phyloP scores from a whole-genome alignment of 1,139 yeast genomes.

The Martiniozyma asiatica region DNA sequence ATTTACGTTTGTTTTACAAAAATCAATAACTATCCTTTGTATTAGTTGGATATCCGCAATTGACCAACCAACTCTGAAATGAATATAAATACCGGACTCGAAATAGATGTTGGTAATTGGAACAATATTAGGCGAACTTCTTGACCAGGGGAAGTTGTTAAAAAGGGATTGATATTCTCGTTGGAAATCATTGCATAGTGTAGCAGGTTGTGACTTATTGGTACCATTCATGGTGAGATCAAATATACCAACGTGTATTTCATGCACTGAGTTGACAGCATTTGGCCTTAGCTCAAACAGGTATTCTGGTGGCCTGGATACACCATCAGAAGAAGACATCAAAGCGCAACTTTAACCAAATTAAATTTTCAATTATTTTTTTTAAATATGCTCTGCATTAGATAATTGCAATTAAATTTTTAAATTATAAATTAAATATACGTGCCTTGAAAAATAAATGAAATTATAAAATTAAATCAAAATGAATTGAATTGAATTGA shows the following conservation, averaged over 20 bases:
- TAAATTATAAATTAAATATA: neutral
- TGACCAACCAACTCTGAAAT: conserved; percentile 31
- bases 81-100: conserved; percentile 26
- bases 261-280: no score
- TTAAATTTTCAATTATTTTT: no score
- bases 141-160: conserved; percentile 32
- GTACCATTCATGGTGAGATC: neutral
- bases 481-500: conserved; percentile 1
- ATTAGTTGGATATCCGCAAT: conserved; percentile 36
- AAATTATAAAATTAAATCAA: no score
- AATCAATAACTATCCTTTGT: conserved; percentile 27
- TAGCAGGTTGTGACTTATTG: no score
- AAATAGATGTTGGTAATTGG: conserved; percentile 17
- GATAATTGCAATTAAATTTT: neutral
- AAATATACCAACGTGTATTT: conserved; percentile 2
- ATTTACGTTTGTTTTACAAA: conserved; percentile 25
- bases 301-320: neutral
- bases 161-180: conserved; percentile 29
- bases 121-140: conserved; percentile 11
- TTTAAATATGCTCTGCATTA: no score
- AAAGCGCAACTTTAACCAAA: no score
- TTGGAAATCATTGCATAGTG: neutral
- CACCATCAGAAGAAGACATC: no score
- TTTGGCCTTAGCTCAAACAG: conserved; percentile 2
- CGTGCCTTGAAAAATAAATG: neutral